Evolutionary conservation across 2,329 filamentous ascomycete species (phyloP).

Genomic region (Pyricularia sp.): DNA sequence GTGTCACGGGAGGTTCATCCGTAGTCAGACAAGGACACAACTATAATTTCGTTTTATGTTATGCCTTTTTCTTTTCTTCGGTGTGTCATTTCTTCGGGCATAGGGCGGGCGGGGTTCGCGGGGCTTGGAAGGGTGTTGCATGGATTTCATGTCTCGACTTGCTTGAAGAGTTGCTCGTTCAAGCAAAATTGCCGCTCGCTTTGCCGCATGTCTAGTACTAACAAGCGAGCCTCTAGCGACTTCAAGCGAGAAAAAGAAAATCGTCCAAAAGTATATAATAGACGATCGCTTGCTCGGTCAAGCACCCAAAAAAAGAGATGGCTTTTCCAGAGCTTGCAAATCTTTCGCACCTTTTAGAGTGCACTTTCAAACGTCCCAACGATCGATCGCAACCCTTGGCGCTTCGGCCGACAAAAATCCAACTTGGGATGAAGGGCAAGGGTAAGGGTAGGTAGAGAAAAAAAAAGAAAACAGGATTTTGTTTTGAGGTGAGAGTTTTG

Average conservation of each 20-base stretch:
- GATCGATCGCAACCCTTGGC: neutral
- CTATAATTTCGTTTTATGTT: neutral
- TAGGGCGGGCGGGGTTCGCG: neutral
- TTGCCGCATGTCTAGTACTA: conserved; percentile 4
- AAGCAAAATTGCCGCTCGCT: neutral
- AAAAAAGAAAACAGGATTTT: neutral
- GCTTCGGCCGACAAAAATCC: neutral
- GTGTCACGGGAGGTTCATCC: neutral
- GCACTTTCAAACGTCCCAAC: neutral
- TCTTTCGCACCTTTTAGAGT: neutral
- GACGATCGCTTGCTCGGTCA: conserved; percentile 4
- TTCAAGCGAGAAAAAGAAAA: conserved; percentile 4
- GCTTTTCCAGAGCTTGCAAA: conserved; percentile 6
- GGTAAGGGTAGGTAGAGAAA: conserved; percentile 10
- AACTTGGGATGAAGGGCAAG: conserved; percentile 5
- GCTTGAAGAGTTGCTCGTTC: neutral
- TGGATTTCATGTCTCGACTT: neutral
- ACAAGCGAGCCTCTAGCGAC: conserved; percentile 5
- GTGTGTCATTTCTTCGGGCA: neutral
- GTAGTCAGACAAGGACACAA: neutral
- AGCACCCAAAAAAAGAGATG: neutral
- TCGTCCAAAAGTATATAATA: neutral
- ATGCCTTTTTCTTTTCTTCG: neutral
- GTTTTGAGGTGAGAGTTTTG: conserved; percentile 1
- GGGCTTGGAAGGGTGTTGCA: neutral